Conservation (phyloP, 2,329 filamentous ascomycete genomes). For the Seiridium unicorne region DNA sequence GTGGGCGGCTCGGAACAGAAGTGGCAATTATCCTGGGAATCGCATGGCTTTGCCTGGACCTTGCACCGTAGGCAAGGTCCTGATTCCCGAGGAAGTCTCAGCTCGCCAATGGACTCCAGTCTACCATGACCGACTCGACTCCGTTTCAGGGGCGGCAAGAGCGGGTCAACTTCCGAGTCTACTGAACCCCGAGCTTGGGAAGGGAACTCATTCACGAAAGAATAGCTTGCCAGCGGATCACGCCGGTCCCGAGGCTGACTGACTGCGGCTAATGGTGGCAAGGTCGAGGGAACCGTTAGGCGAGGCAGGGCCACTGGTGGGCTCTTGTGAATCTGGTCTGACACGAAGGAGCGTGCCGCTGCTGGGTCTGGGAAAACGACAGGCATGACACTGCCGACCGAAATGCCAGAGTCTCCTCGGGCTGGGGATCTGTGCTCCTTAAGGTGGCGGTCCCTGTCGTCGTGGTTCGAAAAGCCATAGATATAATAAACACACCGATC, state of each 20-base stretch:
- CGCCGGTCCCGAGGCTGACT: slow-evolving; percentile 36
- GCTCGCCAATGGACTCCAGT: slow-evolving; percentile 56
- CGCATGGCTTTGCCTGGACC: slow-evolving; percentile 47
- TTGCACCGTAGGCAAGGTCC: slow-evolving; percentile 53
- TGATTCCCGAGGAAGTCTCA: slow-evolving; percentile 46
- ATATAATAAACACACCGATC: slow-evolving; percentile 57
- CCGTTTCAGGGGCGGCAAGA: slow-evolving; percentile 54
- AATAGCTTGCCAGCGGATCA: slow-evolving; percentile 37
- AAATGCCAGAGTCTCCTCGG: slow-evolving; percentile 46
- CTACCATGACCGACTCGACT: slow-evolving; percentile 51
- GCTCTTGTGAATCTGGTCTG: slow-evolving; percentile 32
- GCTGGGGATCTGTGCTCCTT: slow-evolving; percentile 40
- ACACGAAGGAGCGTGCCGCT: slow-evolving; percentile 24
- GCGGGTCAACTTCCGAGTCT: slow-evolving; percentile 48
- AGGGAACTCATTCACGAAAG: slow-evolving; percentile 38
- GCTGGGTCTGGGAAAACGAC: slow-evolving; percentile 32
- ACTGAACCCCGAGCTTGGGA: slow-evolving; percentile 35
- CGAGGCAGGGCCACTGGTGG: slow-evolving; percentile 41
- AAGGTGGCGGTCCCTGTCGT: slow-evolving; percentile 51
- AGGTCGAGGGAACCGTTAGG: slow-evolving; percentile 28
- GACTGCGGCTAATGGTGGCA: slow-evolving; percentile 33
- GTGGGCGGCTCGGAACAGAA: slow-evolving; percentile 39
- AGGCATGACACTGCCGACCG: slow-evolving; percentile 34
- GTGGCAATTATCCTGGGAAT: slow-evolving; percentile 48
- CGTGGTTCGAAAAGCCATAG: slow-evolving; percentile 51